Conservation (phyloP, 176 grass and related monocot genomes). For the Musa troglodytarum region DNA sequence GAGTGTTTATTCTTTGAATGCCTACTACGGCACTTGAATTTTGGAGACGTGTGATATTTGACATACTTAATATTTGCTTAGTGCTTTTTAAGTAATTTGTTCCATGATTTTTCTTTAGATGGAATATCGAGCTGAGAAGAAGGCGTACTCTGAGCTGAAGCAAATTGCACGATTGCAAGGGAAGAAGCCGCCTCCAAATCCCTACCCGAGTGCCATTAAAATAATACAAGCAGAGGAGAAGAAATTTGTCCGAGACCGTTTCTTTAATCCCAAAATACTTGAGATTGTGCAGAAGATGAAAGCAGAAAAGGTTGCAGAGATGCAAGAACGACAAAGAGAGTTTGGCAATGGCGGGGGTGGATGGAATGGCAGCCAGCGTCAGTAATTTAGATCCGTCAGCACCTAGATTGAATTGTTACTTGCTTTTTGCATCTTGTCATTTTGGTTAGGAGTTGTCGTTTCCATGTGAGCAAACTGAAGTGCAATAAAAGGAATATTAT, state of each 20-base stretch:
- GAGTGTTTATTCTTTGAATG: background rate
- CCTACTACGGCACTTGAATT: no score
- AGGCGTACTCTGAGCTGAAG: slow-evolving; percentile 77
- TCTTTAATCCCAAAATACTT: slow-evolving; percentile 66
- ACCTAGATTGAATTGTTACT: background rate
- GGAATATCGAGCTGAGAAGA: slow-evolving; percentile 65
- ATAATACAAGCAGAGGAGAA: slow-evolving; percentile 91
- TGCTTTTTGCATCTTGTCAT: background rate
- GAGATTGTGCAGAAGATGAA: slow-evolving; percentile 74
- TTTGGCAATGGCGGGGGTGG: slow-evolving; percentile 12
- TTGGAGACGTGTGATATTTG: background rate
- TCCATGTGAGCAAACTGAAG: no score
- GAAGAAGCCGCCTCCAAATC: slow-evolving; percentile 62
- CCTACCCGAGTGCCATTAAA: slow-evolving; percentile 68
- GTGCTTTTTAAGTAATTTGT: background rate
- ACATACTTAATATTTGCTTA: background rate
- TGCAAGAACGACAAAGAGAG: slow-evolving; percentile 30
- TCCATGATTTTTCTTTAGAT: slow-evolving; percentile 33
- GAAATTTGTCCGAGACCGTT: slow-evolving; percentile 62
- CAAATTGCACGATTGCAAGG: slow-evolving; percentile 41
- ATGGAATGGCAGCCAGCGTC: background rate
- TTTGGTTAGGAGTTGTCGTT: background rate
- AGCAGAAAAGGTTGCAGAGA: slow-evolving; percentile 33
- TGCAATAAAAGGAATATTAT: no score
- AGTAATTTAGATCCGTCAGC: background rate